A percentile compares a stretch with the other conserved stretches of the same genome.
Evolutionary conservation across 2,329 filamentous ascomycete species (phyloP).

Genomic region (Alternaria sp.): DNA sequence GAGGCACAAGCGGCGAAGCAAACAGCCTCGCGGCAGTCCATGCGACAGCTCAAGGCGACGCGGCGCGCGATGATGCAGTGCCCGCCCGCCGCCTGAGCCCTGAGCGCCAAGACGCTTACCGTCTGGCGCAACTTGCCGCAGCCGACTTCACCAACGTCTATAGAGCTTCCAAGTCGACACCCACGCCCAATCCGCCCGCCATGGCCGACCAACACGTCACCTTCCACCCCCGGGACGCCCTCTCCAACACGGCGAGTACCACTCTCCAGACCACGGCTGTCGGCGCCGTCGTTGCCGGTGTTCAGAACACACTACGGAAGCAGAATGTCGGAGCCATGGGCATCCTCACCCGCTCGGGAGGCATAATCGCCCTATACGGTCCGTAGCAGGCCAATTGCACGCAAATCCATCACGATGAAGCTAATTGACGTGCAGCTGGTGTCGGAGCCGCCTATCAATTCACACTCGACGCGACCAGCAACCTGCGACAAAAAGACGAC

Average conservation of each 20-base stretch:
- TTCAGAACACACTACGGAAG: slow-evolving; percentile 87
- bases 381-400: slow-evolving; percentile 39
- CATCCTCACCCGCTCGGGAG: slow-evolving; percentile 80
- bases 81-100: slow-evolving; percentile 4
- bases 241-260: slow-evolving; percentile 71
- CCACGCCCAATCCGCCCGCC: slow-evolving; percentile 41
- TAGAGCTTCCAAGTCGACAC: slow-evolving; percentile 23
- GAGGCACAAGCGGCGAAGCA: slow-evolving; percentile 1
- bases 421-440: slow-evolving; percentile 64
- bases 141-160: slow-evolving; percentile 10
- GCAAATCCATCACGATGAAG: neutral
- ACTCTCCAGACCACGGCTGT: slow-evolving; percentile 70
- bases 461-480: slow-evolving; percentile 77
- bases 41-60: slow-evolving; percentile 9
- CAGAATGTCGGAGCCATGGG: slow-evolving; percentile 82
- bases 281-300: slow-evolving; percentile 76
- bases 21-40: neutral
- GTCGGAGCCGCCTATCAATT: slow-evolving; percentile 82
- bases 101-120: slow-evolving; percentile 14
- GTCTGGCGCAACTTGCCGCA: slow-evolving; percentile 14
- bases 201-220: slow-evolving; percentile 47
- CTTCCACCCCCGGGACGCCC: slow-evolving; percentile 79
- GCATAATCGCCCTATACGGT: slow-evolving; percentile 75
- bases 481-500: slow-evolving; percentile 86
- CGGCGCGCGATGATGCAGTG: slow-evolving; percentile 20